Base-by-base conservation (phyloP, 345 rosid genomes). In the Sapria himalayana region DNA sequence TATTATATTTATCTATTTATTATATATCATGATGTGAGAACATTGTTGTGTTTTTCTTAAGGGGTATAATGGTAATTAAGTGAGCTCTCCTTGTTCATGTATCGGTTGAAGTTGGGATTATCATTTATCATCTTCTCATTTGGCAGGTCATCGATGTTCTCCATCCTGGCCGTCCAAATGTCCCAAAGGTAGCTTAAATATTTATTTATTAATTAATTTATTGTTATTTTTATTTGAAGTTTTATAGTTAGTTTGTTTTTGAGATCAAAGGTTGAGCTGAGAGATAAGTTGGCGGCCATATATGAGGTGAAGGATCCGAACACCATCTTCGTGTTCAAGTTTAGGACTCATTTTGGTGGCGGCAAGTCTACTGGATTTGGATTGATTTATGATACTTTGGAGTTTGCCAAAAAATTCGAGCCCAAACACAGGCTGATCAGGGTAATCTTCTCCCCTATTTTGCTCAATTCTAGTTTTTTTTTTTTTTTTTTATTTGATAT, bases 291-390 rank as follows among this genome's bases (percentile, higher is more conserved):
- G 14, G 57, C 69, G 2, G 66, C 62, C 41, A 67, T 89, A 76
- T 89, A 89, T 15, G 93, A 79, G 29, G 99, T 84, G 18, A 89
- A 77, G 58, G 95, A 84, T 61, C 67, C 81, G 3, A 84, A 84
- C 39, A 58, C 95, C 0, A 89, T 89, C 59, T 89, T 89, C 45
- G 95, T 84, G 11, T 89, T 84, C 64, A 80, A 89, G 73, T 89
- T 89, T 66, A 63, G 93, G 52, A 89, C 99, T 20, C 85, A 77
- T 39, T 89, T 89, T 61, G 99, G 99, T 46, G 99, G 99, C 47
- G 99, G 99, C 16, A 89, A 89, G 57, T 89, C 99, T 9, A 79
- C 95, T 0, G 99, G 99, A 0, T 89, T 89, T 51, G 99, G 99
- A 23, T 63, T 89, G 71, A 89, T 89, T 22, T 89, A 89, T 21